Evolutionary conservation across 768 basidiomycete genomes (phyloP).

Genomic region (Agrocybe praecox): DNA sequence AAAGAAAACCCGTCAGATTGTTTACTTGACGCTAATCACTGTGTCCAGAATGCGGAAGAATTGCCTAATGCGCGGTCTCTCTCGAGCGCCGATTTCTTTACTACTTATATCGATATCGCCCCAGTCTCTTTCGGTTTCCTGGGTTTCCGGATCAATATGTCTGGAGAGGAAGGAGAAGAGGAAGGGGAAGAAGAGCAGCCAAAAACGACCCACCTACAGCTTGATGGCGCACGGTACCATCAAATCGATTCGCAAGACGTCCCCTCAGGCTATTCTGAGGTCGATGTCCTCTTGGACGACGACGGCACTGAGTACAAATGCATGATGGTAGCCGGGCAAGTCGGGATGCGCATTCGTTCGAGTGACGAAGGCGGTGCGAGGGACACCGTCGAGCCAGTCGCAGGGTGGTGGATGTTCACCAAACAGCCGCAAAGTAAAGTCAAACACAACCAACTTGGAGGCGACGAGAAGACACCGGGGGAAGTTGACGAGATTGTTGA

Average conservation of each 20-base stretch:
- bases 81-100: constrained; percentile 1
- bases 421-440: not conserved
- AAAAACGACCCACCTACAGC: not conserved
- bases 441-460: not conserved
- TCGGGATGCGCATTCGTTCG: constrained; percentile 2
- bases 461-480: no score
- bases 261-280: constrained; percentile 5
- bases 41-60: not conserved
- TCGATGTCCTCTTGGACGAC: constrained; percentile 10
- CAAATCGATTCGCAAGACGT: constrained; percentile 5
- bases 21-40: not conserved
- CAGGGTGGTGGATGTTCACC: constrained; percentile 10
- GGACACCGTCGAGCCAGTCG: constrained; percentile 8
- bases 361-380: not conserved
- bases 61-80: constrained; percentile 3
- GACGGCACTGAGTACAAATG: constrained; percentile 5
- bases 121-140: not conserved
- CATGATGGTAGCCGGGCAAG: constrained; percentile 10
- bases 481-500: no score
- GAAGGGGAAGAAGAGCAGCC: no score
- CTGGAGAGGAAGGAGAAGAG: not conserved
- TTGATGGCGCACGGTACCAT: constrained; percentile 4
- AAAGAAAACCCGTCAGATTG: no score
- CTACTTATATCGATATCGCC: constrained; percentile 1
- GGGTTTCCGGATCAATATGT: no score